phyloP scores from a whole-genome alignment of 257 asterid genomes.

The Rhazya stricta region DNA sequence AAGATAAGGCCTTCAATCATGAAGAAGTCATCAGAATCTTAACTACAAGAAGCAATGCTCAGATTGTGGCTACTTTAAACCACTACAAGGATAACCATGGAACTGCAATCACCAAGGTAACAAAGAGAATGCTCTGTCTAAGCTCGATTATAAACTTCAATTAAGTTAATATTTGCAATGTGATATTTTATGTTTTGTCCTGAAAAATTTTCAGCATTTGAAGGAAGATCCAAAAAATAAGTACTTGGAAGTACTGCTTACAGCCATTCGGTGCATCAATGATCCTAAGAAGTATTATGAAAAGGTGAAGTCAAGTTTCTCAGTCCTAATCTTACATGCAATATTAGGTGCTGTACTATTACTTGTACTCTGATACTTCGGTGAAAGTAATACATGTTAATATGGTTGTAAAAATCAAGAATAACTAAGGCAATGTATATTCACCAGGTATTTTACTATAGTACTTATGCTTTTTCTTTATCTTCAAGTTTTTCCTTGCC shows the following conservation, averaged over 20 bases:
- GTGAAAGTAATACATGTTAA: neutral
- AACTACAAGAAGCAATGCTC: slow-evolving; percentile 70
- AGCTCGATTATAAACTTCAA: neutral
- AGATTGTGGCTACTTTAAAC: slow-evolving; percentile 58
- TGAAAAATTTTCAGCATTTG: slow-evolving; percentile 35
- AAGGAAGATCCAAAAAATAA: slow-evolving; percentile 35
- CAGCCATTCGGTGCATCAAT: slow-evolving; percentile 46
- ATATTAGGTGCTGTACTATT: neutral
- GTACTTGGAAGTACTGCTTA: slow-evolving; percentile 40
- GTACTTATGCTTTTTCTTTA: too few species aligned
- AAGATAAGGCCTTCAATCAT: slow-evolving; percentile 36
- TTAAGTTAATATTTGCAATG: neutral
- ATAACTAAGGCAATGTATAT: too few species aligned
- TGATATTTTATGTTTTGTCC: neutral
- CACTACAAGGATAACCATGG: slow-evolving; percentile 56
- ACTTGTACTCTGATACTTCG: neutral
- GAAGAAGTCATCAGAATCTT: slow-evolving; percentile 65
- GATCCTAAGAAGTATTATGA: slow-evolving; percentile 65
- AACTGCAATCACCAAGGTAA: slow-evolving; percentile 67
- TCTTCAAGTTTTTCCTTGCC: too few species aligned
- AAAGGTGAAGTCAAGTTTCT: slow-evolving; percentile 39
- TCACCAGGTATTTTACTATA: too few species aligned
- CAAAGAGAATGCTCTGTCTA: neutral
- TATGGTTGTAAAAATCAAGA: neutral
- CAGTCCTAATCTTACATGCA: neutral